Evolutionary conservation across 1,284 basidiomycete genomes (phyloP).

Genomic region (Tilletia caries): DNA sequence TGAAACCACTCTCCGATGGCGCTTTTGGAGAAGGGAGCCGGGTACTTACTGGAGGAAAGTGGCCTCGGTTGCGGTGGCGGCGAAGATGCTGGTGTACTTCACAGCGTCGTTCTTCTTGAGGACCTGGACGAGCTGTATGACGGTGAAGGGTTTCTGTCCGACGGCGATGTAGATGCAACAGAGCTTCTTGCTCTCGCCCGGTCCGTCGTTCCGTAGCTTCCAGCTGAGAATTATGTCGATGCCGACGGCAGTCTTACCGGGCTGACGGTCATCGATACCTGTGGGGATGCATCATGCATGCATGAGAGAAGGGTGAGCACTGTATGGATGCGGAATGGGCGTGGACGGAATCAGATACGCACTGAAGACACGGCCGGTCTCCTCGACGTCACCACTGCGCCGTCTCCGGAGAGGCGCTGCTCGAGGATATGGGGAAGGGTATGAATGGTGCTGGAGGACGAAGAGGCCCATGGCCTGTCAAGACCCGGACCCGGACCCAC

Average conservation of each 20-base stretch:
- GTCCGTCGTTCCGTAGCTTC: constrained; percentile 97
- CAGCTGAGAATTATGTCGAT: constrained; percentile 99
- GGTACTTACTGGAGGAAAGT: constrained; percentile 97
- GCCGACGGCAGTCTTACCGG: constrained; percentile 96
- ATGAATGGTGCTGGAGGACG: constrained; percentile 28
- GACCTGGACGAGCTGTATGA: constrained; percentile 97
- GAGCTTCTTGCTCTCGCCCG: constrained; percentile 93
- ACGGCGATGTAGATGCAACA: constrained; percentile 99
- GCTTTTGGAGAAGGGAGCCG: constrained; percentile 98
- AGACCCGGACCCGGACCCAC: neutral
- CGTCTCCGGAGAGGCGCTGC: constrained; percentile 90
- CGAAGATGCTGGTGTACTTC: constrained; percentile 99
- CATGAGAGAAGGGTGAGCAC: neutral
- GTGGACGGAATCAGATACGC: constrained; percentile 56
- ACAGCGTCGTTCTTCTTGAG: constrained; percentile 99
- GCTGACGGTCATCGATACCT: constrained; percentile 99
- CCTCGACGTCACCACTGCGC: constrained; percentile 88
- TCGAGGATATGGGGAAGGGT: too few species aligned
- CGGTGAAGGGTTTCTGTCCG: constrained; percentile 98
- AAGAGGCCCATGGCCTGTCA: constrained; percentile 55
- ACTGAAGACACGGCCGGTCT: constrained; percentile 98
- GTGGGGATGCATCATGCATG: too few species aligned
- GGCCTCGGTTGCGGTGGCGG: constrained; percentile 97
- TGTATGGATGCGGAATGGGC: constrained; percentile 13
- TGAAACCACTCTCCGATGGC: constrained; percentile 99